Base-by-base conservation (phyloP, 2,329 filamentous ascomycete species). In the Aspergillus sp. region DNA sequence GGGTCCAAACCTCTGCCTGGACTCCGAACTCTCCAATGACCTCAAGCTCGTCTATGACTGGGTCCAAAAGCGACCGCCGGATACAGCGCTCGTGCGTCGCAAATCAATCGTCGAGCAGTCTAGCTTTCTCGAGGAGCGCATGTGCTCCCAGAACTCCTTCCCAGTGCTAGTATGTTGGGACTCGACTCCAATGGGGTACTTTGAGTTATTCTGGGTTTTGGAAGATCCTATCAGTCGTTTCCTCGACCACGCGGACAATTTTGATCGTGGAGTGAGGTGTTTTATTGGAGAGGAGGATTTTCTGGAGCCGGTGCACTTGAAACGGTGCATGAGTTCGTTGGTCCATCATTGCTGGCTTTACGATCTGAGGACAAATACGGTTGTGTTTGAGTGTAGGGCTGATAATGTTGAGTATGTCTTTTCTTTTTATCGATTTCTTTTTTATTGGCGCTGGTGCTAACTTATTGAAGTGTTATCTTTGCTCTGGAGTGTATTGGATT, bases 341-440 rank as follows among this genome's bases (percentile, higher is more conserved):
- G 42, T 53, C 13, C 51, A 53, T 30, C 33, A 53, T 20, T 53
- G 51, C 13, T 53, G 51, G 51, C 8, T 53, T 4, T 46, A 46
- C 30, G 51, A 53, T 22, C 42, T 46, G 9, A 46, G 51, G 15
- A 53, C 51, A 13, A 13, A 46, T n/a, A 46, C 41, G 13, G 42
- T 46, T 20, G 41, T 53, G 6, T 24, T 46, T 27, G 51, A 53
- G 37, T 27, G 19, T 39, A 12, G 17, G 12, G 41, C 42, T 17
- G 41, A 46, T 27, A 37, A 46, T 37, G 13, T 12, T 34, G 41
- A 53, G 51, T 53, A 53, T 15, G 51, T 19, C 15, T 13, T 44
- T 24, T 13, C 4, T 19, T 24, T 17, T 15, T 5, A 4, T 20
- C 20, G 3, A 13, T 44, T 24, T 13, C 7, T 19, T 24, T 17